phyloP scores from a whole-genome alignment of 139 green algal species.

The Gonium pectorale region DNA sequence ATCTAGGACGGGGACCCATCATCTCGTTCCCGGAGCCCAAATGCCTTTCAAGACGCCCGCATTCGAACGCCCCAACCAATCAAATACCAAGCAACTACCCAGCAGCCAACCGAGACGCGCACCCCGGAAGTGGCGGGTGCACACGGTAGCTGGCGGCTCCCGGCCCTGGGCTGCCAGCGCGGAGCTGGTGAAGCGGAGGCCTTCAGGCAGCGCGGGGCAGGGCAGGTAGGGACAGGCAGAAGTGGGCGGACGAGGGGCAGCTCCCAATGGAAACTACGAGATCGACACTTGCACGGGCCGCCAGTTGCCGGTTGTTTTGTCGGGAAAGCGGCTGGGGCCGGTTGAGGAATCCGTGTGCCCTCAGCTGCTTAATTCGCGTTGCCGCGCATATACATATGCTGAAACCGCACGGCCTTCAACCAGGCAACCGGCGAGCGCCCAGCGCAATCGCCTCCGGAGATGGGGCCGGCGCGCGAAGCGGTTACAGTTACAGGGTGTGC shows the following conservation, averaged over 20 bases:
- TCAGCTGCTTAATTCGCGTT: neutral
- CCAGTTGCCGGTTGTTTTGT: neutral
- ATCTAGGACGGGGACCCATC: neutral
- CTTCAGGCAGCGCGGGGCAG: neutral
- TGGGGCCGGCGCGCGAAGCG: too few relatives aligned
- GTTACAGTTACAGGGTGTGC: neutral
- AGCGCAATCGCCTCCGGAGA: too few relatives aligned
- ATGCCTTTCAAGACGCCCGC: neutral
- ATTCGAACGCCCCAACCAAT: too few relatives aligned
- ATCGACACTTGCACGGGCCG: neutral
- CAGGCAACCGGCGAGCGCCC: too few relatives aligned
- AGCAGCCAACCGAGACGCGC: too few relatives aligned
- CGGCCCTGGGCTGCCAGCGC: neutral
- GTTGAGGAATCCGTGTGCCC: too few relatives aligned
- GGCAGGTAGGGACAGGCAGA: neutral
- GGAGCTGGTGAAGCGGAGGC: constrained; percentile 1
- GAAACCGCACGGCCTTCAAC: neutral
- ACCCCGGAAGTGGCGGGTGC: neutral
- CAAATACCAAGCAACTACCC: too few relatives aligned
- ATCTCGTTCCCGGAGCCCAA: neutral
- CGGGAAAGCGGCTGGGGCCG: neutral
- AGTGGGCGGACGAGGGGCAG: neutral
- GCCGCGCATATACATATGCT: neutral
- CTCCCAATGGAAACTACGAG: neutral
- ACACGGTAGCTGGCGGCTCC: constrained; percentile 19